These are phyloP conservation scores for Hymenotorrendiella dingleyae DNA, from an alignment of 2,329 filamentous ascomycete species.

Conservation along the genomic window DNA sequence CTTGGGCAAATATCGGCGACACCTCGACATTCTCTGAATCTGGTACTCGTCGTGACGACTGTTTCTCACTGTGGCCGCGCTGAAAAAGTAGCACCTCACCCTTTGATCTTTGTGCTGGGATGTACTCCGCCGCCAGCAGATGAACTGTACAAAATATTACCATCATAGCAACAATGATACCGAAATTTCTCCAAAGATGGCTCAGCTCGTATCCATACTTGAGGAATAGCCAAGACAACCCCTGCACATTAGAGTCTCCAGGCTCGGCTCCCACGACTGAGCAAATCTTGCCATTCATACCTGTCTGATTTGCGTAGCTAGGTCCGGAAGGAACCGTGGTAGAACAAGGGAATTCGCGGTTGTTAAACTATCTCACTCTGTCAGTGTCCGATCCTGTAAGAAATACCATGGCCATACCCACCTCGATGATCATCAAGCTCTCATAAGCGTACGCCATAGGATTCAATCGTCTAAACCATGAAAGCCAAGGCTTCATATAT, in stretches of 20 bases:
- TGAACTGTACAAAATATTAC: slow-evolving; percentile 54
- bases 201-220: slow-evolving; percentile 9
- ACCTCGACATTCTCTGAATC: too few species aligned
- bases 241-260: slow-evolving; percentile 40
- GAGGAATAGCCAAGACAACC: slow-evolving; percentile 34
- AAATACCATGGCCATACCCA: not conserved
- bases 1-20: too few species aligned
- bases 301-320: slow-evolving; percentile 4
- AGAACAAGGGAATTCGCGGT: slow-evolving; percentile 13
- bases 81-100: slow-evolving; percentile 72
- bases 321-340: slow-evolving; percentile 6
- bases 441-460: slow-evolving; percentile 71
- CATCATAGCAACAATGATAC: slow-evolving; percentile 59
- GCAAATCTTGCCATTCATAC: slow-evolving; percentile 38
- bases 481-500: slow-evolving; percentile 71
- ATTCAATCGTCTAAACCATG: slow-evolving; percentile 65
- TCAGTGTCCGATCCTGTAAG: not conserved
- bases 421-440: slow-evolving; percentile 71
- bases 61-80: slow-evolving; percentile 30
- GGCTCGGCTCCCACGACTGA: slow-evolving; percentile 48
- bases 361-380: slow-evolving; percentile 39
- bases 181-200: slow-evolving; percentile 51
- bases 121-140: slow-evolving; percentile 56
- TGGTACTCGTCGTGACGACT: not conserved
- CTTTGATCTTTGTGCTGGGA: slow-evolving; percentile 54